Conservation (phyloP, 1,139 yeast genomes). For the Yamadazyma siamensis region DNA sequence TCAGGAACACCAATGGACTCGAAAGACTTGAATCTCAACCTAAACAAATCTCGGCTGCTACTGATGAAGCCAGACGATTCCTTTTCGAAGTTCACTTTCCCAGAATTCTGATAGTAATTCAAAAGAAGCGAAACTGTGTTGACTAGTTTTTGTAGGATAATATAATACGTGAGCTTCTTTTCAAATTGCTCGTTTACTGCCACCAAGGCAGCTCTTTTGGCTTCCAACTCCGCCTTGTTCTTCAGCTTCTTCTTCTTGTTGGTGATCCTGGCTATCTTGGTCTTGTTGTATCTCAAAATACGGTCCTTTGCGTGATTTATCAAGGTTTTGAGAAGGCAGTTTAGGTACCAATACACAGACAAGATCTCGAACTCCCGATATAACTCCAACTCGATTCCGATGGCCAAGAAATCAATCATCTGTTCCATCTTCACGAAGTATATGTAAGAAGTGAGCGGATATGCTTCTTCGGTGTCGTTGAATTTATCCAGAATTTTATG, state of each 20-base stretch:
- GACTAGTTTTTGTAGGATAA: slow-evolving; percentile 33
- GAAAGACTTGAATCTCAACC: slow-evolving; percentile 77
- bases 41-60: slow-evolving; percentile 50
- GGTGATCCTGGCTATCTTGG: slow-evolving; percentile 35
- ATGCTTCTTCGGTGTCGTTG: slow-evolving; percentile 23
- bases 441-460: slow-evolving; percentile 67
- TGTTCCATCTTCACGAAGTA: slow-evolving; percentile 60
- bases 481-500: slow-evolving; percentile 33
- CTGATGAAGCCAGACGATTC: slow-evolving; percentile 31
- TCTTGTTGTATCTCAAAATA: slow-evolving; percentile 30
- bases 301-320: slow-evolving; percentile 51
- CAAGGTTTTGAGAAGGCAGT: slow-evolving; percentile 48
- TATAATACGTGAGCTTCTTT: slow-evolving; percentile 29
- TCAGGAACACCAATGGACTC: slow-evolving; percentile 80
- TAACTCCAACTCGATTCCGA: slow-evolving; percentile 75
- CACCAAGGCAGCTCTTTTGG: slow-evolving; percentile 26
- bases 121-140: slow-evolving; percentile 21
- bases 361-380: slow-evolving; percentile 71
- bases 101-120: slow-evolving; percentile 21
- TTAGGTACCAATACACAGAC: slow-evolving; percentile 65
- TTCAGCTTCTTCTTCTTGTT: slow-evolving; percentile 50
- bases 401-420: slow-evolving; percentile 70
- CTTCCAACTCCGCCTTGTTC: slow-evolving; percentile 29
- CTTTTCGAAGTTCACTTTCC: slow-evolving; percentile 25
- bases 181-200: slow-evolving; percentile 16